Conservation (phyloP, 2,329 filamentous ascomycete genomes). For the Hirsutella rhossiliensis region DNA sequence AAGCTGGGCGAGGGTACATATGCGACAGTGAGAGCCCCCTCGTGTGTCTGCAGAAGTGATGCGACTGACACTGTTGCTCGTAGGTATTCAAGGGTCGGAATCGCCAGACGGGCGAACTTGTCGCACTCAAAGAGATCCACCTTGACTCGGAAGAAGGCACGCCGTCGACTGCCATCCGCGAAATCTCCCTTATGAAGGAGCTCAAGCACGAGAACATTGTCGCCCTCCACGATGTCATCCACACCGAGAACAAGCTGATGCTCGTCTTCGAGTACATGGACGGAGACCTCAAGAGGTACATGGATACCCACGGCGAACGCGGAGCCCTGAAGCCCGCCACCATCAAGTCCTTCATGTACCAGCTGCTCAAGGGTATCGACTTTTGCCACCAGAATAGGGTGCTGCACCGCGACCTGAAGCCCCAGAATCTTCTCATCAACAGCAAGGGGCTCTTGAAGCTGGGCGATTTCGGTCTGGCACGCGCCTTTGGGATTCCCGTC, state of each 20-base stretch:
- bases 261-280: slow-evolving; percentile 99
- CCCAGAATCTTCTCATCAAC: slow-evolving; percentile 94
- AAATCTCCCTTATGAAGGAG: slow-evolving; percentile 99
- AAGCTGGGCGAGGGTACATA: slow-evolving; percentile 98
- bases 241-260: slow-evolving; percentile 99
- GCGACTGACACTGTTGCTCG: slow-evolving; percentile 6
- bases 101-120: slow-evolving; percentile 89
- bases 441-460: slow-evolving; percentile 82
- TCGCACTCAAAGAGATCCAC: slow-evolving; percentile 96
- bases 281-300: slow-evolving; percentile 95
- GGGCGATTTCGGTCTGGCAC: slow-evolving; percentile 85
- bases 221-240: slow-evolving; percentile 93
- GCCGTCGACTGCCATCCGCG: slow-evolving; percentile 90
- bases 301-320: slow-evolving; percentile 85
- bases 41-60: not conserved
- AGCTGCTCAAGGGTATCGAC: slow-evolving; percentile 87
- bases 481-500: slow-evolving; percentile 92
- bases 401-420: slow-evolving; percentile 89
- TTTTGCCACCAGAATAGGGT: slow-evolving; percentile 98
- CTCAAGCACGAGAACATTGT: slow-evolving; percentile 98
- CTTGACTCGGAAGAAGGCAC: slow-evolving; percentile 98
- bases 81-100: slow-evolving; percentile 98
- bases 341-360: slow-evolving; percentile 99
- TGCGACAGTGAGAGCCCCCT: slow-evolving; percentile 60
- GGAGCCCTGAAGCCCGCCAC: slow-evolving; percentile 79